Evolutionary conservation across 225 moss, liverwort and hornwort genomes (phyloP).

Genomic region (Sphagnum tenellum): DNA sequence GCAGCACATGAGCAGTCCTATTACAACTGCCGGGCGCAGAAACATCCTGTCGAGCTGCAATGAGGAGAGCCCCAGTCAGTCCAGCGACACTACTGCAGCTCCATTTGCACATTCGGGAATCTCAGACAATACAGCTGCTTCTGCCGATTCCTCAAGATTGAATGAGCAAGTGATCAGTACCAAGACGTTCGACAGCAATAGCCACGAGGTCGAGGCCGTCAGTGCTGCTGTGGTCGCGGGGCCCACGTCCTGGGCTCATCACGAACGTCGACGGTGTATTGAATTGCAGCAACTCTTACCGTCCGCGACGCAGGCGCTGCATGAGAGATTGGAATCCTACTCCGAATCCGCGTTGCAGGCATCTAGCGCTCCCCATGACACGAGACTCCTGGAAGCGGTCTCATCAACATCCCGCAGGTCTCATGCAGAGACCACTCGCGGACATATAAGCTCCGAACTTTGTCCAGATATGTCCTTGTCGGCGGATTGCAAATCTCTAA

Average conservation of each 20-base stretch:
- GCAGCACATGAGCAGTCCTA: too few species aligned
- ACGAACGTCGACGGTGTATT: slow-evolving; percentile 1
- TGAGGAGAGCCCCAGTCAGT: slow-evolving; percentile 31
- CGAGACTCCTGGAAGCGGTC: too few species aligned
- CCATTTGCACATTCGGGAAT: slow-evolving; percentile 28
- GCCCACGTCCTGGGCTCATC: too few species aligned
- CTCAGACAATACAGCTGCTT: slow-evolving; percentile 25
- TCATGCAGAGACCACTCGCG: too few species aligned
- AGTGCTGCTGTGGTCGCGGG: too few species aligned
- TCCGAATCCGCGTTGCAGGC: background rate
- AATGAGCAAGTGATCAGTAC: slow-evolving; percentile 10
- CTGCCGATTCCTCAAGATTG: slow-evolving; percentile 7
- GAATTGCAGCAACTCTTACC: slow-evolving; percentile 17
- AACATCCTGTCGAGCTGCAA: slow-evolving; percentile 4
- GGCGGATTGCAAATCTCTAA: background rate
- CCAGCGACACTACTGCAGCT: slow-evolving; percentile 41
- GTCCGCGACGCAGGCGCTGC: background rate
- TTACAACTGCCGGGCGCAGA: too few species aligned
- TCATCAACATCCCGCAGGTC: too few species aligned
- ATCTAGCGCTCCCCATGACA: too few species aligned
- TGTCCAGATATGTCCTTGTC: too few species aligned
- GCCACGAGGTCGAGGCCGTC: slow-evolving; percentile 15
- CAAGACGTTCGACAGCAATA: slow-evolving; percentile 7
- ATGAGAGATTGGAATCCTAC: background rate
- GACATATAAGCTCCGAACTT: too few species aligned